Evolutionary conservation across 2,329 filamentous ascomycete species (phyloP), one percentile per base, ranked within the genome.

Genomic region (Bretziella fagacearum): DNA sequence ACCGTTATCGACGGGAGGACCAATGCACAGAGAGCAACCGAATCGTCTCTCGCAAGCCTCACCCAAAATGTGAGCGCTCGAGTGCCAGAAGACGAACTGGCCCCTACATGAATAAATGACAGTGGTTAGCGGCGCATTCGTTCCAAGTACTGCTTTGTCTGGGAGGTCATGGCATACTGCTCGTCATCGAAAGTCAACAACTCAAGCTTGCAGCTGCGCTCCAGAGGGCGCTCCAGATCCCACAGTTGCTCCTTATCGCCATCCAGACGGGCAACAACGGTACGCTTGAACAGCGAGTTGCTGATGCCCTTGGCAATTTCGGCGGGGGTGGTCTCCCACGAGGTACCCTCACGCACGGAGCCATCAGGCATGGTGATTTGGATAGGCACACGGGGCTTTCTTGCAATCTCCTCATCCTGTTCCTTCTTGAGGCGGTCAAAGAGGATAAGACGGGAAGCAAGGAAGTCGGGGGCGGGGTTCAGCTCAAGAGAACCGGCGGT

Each of bases 31-130:
- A 56, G 84, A 80, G 65, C 89, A 95, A 51, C 86, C 84, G 59
- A 86, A 98, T 57, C 86, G 75, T 58, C 82, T 75, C 65, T 98
- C 91, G 43, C 81, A 83, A 51, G 87, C 87, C 65, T 96, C 91
- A 55, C 91, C 91, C n/a, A 98, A 75, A 54, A 93, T 80, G 62
- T 98, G 91, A 37, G 91, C 91, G 57, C 81, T 89, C 17, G 85
- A 93, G 64, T 96, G 91, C 89, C 89, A 98, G 67, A 95, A 98
- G 48, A 96, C 89, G 62, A 84, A 84, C 67, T 91, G 87, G 57
- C 85, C 89, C 65, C 49, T 51, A 39, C 4, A 32, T 23, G 17
- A n/a, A n/a, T 13, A 13, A 7, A n/a, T n/a, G 3, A 18, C 6
- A 3, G 11, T 6, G 5, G 17, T 44, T 18, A 33, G 29, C 23